Evolutionary conservation across 129 eudicot genomes (phyloP).

Genomic region (Pulicaria dysenterica): DNA sequence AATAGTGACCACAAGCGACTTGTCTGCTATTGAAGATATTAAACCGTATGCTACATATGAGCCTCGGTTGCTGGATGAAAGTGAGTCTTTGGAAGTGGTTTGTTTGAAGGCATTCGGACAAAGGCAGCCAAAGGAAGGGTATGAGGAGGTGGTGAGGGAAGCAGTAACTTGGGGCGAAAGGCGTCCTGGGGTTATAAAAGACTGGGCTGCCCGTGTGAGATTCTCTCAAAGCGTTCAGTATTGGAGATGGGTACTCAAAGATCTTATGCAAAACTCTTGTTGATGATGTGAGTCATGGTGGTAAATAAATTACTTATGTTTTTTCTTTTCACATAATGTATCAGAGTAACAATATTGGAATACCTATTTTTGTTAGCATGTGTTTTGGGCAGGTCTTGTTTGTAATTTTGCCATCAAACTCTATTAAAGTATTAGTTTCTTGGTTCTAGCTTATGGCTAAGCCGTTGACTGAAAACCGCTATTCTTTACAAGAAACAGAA

Average conservation of each 20-base stretch:
- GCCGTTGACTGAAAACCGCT: no score
- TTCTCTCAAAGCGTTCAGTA: background rate
- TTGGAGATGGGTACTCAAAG: background rate
- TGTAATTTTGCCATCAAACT: no score
- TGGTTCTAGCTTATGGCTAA: no score
- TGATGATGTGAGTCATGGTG: background rate
- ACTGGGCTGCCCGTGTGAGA: background rate
- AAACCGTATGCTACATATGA: conserved; percentile 6
- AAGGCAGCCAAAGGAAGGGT: conserved; percentile 14
- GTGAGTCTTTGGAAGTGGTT: conserved; percentile 32
- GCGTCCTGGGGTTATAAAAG: background rate
- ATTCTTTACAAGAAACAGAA: no score
- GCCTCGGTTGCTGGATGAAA: conserved; percentile 23
- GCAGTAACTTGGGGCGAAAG: conserved; percentile 25
- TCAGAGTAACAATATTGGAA: no score
- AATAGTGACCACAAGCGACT: conserved; percentile 30
- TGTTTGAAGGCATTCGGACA: conserved; percentile 25
- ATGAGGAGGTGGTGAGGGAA: conserved; percentile 7
- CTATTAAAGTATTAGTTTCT: no score
- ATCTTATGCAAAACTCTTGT: background rate
- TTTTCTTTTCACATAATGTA: no score
- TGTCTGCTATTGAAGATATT: background rate
- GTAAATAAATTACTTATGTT: no score
- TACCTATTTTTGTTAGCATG: no score
- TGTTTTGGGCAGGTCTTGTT: no score